phyloP scores from a whole-genome alignment of 495 filamentous ascomycete genomes.

The Penicillium alfredii region DNA sequence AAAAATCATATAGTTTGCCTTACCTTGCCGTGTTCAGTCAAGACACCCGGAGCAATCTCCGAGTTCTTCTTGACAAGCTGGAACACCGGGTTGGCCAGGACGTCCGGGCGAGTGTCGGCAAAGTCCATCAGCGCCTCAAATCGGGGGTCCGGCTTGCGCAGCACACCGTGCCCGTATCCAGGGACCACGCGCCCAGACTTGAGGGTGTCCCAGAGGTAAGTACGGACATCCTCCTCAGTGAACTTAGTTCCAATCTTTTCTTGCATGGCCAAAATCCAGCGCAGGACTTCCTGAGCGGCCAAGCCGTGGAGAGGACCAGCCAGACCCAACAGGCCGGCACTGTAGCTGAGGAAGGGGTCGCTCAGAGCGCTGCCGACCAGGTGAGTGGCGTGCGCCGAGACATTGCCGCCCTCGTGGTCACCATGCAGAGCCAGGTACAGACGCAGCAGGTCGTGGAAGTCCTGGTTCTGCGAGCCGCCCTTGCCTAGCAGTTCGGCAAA shows the following conservation, averaged over 20 bases:
- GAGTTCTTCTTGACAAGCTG: slow-evolving; percentile 84
- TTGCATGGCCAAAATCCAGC: slow-evolving; percentile 95
- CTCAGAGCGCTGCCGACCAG: slow-evolving; percentile 92
- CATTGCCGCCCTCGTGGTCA: slow-evolving; percentile 97
- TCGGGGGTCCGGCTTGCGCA: slow-evolving; percentile 93
- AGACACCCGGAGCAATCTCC: slow-evolving; percentile 73
- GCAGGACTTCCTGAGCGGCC: slow-evolving; percentile 93
- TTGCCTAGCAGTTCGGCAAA: slow-evolving; percentile 96
- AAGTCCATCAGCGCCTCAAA: slow-evolving; percentile 97
- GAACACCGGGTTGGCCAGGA: slow-evolving; percentile 84
- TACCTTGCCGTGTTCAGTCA: slow-evolving; percentile 88
- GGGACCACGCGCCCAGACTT: slow-evolving; percentile 93
- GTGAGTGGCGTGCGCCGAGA: slow-evolving; percentile 95
- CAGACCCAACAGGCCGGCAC: slow-evolving; percentile 89
- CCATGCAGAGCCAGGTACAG: slow-evolving; percentile 95
- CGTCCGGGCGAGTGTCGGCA: slow-evolving; percentile 74
- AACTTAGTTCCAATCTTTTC: slow-evolving; percentile 72
- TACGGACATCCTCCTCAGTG: slow-evolving; percentile 69
- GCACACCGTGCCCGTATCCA: slow-evolving; percentile 96
- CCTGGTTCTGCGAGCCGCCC: slow-evolving; percentile 73
- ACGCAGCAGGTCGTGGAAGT: slow-evolving; percentile 91
- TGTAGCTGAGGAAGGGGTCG: slow-evolving; percentile 94
- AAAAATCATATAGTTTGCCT: slow-evolving; percentile 4
- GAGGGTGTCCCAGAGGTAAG: slow-evolving; percentile 88
- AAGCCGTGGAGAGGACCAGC: slow-evolving; percentile 93